Conservation (phyloP, 768 basidiomycete species). For the Amanita pseudoporphyria region DNA sequence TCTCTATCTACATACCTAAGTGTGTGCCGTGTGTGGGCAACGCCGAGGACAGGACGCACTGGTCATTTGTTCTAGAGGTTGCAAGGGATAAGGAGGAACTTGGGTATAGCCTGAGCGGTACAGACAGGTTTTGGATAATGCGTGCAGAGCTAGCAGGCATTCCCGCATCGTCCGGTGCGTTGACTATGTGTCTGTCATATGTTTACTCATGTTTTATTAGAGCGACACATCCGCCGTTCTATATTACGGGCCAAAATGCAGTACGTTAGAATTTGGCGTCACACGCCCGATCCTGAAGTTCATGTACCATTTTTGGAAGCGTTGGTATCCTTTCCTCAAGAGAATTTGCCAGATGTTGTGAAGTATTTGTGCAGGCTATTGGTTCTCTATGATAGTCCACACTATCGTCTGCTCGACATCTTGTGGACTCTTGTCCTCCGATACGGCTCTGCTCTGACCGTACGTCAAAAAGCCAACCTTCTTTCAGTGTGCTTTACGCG, state of each 20-base stretch:
- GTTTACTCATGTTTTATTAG: slow-evolving; percentile 8
- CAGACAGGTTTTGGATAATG: slow-evolving; percentile 62
- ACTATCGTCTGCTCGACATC: slow-evolving; percentile 25
- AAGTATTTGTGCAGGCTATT: slow-evolving; percentile 28
- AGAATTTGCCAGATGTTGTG: slow-evolving; percentile 22
- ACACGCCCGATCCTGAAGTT: slow-evolving; percentile 28
- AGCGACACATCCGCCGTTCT: slow-evolving; percentile 11
- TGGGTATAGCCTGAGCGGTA: slow-evolving; percentile 23
- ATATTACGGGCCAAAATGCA: slow-evolving; percentile 27
- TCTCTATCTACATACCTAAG: slow-evolving; percentile 22
- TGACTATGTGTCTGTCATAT: background rate
- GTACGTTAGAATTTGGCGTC: slow-evolving; percentile 29
- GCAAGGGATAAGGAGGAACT: slow-evolving; percentile 31
- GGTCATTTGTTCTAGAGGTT: slow-evolving; percentile 39
- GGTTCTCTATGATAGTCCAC: slow-evolving; percentile 21
- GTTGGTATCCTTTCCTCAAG: slow-evolving; percentile 23
- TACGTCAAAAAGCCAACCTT: background rate
- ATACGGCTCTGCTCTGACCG: background rate
- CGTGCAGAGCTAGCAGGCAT: slow-evolving; percentile 29
- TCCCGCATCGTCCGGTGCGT: slow-evolving; percentile 14
- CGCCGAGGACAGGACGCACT: slow-evolving; percentile 24
- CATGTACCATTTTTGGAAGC: slow-evolving; percentile 38
- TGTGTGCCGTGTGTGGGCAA: slow-evolving; percentile 17
- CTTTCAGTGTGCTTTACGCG: background rate
- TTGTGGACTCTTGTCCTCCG: slow-evolving; percentile 7